Conservation (phyloP, 1,284 basidiomycete species). For the Tranzscheliella williamsii region DNA sequence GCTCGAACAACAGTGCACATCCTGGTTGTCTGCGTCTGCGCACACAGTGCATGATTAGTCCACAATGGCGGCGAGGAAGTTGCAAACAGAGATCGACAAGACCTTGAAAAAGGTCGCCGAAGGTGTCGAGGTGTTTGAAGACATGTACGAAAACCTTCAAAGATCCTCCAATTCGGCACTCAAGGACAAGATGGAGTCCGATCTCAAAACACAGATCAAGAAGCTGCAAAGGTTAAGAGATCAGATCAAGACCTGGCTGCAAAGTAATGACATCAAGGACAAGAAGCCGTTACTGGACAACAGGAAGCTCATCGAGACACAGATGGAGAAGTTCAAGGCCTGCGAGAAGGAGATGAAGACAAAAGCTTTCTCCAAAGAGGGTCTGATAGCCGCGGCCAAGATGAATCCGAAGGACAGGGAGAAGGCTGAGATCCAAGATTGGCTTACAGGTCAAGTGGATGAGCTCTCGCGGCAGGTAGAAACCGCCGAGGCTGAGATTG, state of each 20-base stretch:
- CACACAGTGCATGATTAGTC: background rate
- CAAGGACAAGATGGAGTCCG: constrained; percentile 61
- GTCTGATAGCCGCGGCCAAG: constrained; percentile 88
- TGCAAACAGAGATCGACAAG: constrained; percentile 60
- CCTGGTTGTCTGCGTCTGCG: too few species aligned
- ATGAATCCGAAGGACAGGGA: constrained; percentile 96
- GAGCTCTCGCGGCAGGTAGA: constrained; percentile 92
- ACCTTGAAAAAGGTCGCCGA: constrained; percentile 60
- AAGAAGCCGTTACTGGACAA: constrained; percentile 91
- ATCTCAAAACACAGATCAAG: constrained; percentile 68
- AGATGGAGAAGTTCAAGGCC: constrained; percentile 99
- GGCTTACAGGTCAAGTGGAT: constrained; percentile 69
- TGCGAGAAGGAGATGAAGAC: constrained; percentile 99
- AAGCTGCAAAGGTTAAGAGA: constrained; percentile 96
- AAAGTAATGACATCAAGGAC: constrained; percentile 99
- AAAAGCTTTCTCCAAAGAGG: constrained; percentile 99
- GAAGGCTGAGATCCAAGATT: constrained; percentile 81
- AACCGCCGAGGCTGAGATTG: constrained; percentile 90
- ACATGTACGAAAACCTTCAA: constrained; percentile 59
- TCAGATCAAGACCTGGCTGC: constrained; percentile 99
- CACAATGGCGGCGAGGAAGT: constrained; percentile 59
- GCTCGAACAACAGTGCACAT: too few species aligned
- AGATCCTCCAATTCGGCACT: constrained; percentile 56
- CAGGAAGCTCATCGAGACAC: constrained; percentile 93
- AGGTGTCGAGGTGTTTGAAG: constrained; percentile 60